Conservation (phyloP, 208 protist species). For the Herpetomonas samuelpessoai region DNA sequence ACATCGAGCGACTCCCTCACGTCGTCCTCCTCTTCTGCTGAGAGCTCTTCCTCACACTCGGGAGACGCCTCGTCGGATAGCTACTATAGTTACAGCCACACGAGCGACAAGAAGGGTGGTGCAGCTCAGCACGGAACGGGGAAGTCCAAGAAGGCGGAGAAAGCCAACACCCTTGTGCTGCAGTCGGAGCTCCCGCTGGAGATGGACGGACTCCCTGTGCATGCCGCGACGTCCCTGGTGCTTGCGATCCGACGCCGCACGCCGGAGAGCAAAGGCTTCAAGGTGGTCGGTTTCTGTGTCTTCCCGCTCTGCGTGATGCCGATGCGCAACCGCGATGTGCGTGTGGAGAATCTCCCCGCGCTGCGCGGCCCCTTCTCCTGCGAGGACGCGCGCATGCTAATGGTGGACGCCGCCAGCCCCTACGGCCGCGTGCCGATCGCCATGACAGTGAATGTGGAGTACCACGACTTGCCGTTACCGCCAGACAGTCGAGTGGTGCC, state of each 20-base stretch:
- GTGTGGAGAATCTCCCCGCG: constrained; percentile 77
- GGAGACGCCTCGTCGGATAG: not conserved
- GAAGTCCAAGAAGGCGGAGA: constrained; percentile 8
- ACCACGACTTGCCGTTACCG: constrained; percentile 54
- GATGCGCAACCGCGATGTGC: constrained; percentile 80
- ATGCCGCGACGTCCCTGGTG: constrained; percentile 81
- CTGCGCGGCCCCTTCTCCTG: constrained; percentile 84
- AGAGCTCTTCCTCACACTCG: constrained; percentile 6
- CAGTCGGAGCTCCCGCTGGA: constrained; percentile 60
- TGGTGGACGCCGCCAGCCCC: constrained; percentile 71
- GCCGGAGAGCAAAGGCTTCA: constrained; percentile 25
- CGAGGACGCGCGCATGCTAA: constrained; percentile 79
- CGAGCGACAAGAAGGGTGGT: not conserved
- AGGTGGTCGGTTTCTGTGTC: constrained; percentile 83
- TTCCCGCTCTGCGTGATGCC: constrained; percentile 88
- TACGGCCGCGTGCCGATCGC: constrained; percentile 76
- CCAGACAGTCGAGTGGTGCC: constrained; percentile 2
- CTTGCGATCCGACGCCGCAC: constrained; percentile 71
- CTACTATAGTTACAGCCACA: not conserved
- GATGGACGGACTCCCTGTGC: constrained; percentile 72
- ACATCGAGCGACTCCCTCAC: constrained; percentile 4
- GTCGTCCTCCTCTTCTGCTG: too few relatives aligned
- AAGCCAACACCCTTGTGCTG: constrained; percentile 22
- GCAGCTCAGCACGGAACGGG: not conserved
- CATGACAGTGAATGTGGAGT: constrained; percentile 75